Base-by-base conservation (phyloP, 345 rosid species). In the Populus euphratica region DNA sequence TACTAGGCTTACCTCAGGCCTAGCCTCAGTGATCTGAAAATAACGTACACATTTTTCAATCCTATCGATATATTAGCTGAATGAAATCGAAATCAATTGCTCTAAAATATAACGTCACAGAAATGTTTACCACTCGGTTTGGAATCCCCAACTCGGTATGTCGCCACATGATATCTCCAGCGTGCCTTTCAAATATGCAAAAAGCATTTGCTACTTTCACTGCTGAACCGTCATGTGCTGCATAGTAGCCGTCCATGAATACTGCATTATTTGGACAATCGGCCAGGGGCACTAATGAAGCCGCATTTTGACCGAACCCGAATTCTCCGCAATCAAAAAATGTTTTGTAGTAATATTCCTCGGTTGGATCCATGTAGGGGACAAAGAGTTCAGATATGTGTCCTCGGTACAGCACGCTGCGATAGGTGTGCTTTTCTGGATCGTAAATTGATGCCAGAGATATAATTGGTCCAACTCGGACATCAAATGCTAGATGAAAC, bases 261-360 rank as follows among this genome's bases (percentile, higher is more conserved):
- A 81, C 85, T 2, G 93, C 93, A 68, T 78, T 80, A 6, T 82
- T 69, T 0, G 93, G 91, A 78, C 91, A 90, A 80, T 89, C 92
- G 0, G 76, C 84, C 2, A 76, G 69, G 4, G 89, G 92, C 10
- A 79, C 78, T 54, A 90, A 81, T 20, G 94, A 70, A 5, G 79
- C 89, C 2, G 94, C 84, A 0, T 52, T 35, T 65, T 52, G 77
- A 11, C 94, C 92, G 4, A 87, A 81, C 3, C 94, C 90, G 14
- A 76, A 89, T 35, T 89, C 92, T 0, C 92, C 91, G 35, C 72
- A 64, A 62, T 89, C 91, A 41, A 86, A 84, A 49, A 80, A 86
- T 0, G 86, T 81, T 25, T 41, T 72, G 73, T 39, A 81, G 70
- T 87, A 90, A 85, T 89, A 87, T 50, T 76, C 92, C 1, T 83